Evolutionary conservation across 2,329 filamentous ascomycete genomes (phyloP).

Genomic region (Monosporascus cannonballus): DNA sequence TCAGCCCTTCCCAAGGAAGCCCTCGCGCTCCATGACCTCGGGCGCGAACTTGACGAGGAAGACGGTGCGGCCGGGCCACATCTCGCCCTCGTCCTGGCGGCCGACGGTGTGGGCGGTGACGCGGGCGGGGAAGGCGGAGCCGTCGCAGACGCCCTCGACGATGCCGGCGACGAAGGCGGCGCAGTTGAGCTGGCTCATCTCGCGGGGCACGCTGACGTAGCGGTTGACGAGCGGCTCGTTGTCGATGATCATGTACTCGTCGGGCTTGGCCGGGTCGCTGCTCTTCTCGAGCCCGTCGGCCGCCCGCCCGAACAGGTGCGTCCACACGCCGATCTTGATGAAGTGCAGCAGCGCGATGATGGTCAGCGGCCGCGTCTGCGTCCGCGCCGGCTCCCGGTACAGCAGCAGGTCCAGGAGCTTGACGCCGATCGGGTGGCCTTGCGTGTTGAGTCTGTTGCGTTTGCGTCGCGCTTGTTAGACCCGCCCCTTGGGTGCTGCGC

Average conservation of each 20-base stretch:
- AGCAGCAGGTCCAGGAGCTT: slow-evolving; percentile 93
- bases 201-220: slow-evolving; percentile 86
- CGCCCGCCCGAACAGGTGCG: slow-evolving; percentile 82
- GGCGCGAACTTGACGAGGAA: slow-evolving; percentile 89
- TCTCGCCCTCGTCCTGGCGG: slow-evolving; percentile 51
- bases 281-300: slow-evolving; percentile 92
- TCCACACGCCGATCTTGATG: slow-evolving; percentile 88
- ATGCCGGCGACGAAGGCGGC: slow-evolving; percentile 93
- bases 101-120: slow-evolving; percentile 83
- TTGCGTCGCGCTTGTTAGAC: not conserved
- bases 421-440: slow-evolving; percentile 90
- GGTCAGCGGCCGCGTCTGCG: slow-evolving; percentile 72
- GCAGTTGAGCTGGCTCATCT: slow-evolving; percentile 96
- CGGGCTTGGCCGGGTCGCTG: slow-evolving; percentile 71
- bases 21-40: slow-evolving; percentile 90
- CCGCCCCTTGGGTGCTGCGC: not conserved
- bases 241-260: slow-evolving; percentile 99
- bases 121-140: slow-evolving; percentile 78
- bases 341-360: slow-evolving; percentile 91
- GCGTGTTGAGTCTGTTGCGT: slow-evolving; percentile 69
- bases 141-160: slow-evolving; percentile 92
- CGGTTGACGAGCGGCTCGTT: slow-evolving; percentile 95
- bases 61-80: slow-evolving; percentile 96
- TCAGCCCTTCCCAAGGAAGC: slow-evolving; percentile 60
- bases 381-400: slow-evolving; percentile 67